Percentiles rank a stretch among this genome's conserved stretches.
phyloP scores from a whole-genome alignment of 2,329 filamentous ascomycete genomes.

The Ophiostoma ulmi region DNA sequence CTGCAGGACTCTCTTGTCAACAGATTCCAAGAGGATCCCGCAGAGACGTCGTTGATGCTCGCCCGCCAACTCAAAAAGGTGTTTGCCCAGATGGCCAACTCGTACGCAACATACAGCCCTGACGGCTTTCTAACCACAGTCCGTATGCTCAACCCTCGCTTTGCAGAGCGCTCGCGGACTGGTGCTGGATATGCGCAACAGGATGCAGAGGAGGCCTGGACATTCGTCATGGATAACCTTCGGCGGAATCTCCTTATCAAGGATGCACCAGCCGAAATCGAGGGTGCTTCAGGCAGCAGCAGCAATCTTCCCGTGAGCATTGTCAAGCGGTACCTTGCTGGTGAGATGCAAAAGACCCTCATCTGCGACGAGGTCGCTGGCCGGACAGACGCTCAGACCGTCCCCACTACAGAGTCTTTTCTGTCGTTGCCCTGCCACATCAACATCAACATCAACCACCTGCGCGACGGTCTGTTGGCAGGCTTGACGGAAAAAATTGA shows the following conservation, averaged over 20 bases:
- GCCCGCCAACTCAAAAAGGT: constrained; percentile 61
- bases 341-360: constrained; percentile 70
- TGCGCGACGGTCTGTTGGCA: constrained; percentile 79
- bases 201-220: constrained; percentile 97
- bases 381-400: constrained; percentile 66
- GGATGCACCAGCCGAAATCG: constrained; percentile 34
- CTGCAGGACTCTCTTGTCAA: constrained; percentile 71
- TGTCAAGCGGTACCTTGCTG: constrained; percentile 85
- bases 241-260: constrained; percentile 69
- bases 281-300: constrained; percentile 27
- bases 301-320: constrained; percentile 42
- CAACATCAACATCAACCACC: constrained; percentile 76
- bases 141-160: constrained; percentile 78
- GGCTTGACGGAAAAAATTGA: constrained; percentile 84
- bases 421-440: constrained; percentile 97
- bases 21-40: constrained; percentile 41
- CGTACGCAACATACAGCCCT: constrained; percentile 80
- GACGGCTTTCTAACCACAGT: constrained; percentile 76
- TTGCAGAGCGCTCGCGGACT: constrained; percentile 79
- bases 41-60: constrained; percentile 49
- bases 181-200: constrained; percentile 90
- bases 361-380: constrained; percentile 80
- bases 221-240: constrained; percentile 82
- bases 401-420: constrained; percentile 67
- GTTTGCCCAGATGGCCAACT: constrained; percentile 84